Percentiles rank a stretch among this genome's conserved stretches.
These are phyloP conservation scores for Arthrobotrys sinensis DNA, from an alignment of 2,329 filamentous ascomycete genomes.

Conservation along the genomic window DNA sequence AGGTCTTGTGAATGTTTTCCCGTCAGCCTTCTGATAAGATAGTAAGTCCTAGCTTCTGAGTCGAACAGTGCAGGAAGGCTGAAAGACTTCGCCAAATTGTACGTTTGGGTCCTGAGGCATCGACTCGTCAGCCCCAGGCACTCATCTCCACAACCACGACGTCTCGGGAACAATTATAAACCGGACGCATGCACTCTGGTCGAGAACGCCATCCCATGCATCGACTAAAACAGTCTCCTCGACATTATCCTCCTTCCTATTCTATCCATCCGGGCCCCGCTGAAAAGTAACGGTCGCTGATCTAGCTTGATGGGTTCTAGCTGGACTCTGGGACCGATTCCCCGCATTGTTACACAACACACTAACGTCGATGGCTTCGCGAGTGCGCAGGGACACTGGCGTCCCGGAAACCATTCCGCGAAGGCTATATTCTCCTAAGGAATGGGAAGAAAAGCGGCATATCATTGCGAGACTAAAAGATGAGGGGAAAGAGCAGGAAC, in stretches of 20 bases:
- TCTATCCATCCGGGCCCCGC: slow-evolving; percentile 16
- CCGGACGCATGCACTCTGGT: neutral
- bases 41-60: neutral
- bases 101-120: neutral
- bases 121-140: neutral
- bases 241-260: slow-evolving; percentile 49
- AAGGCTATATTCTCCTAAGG: slow-evolving; percentile 25
- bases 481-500: slow-evolving; percentile 38
- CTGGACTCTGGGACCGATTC: neutral
- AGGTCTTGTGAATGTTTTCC: neutral
- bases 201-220: slow-evolving; percentile 13
- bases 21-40: slow-evolving; percentile 2
- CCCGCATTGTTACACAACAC: slow-evolving; percentile 26
- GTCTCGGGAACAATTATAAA: slow-evolving; percentile 3
- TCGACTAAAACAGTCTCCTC: neutral
- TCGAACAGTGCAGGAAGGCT: slow-evolving; percentile 18
- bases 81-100: slow-evolving; percentile 10
- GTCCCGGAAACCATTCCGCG: slow-evolving; percentile 26
- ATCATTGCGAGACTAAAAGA: slow-evolving; percentile 34
- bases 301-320: neutral
- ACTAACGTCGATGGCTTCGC: slow-evolving; percentile 25
- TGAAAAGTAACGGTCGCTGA: neutral
- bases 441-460: slow-evolving; percentile 49
- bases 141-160: slow-evolving; percentile 2
- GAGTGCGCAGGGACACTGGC: neutral